A percentile compares a stretch with the other conserved stretches of the same genome.
phyloP scores from a whole-genome alignment of 2,329 filamentous ascomycete genomes.

The Zasmidium cellare region DNA sequence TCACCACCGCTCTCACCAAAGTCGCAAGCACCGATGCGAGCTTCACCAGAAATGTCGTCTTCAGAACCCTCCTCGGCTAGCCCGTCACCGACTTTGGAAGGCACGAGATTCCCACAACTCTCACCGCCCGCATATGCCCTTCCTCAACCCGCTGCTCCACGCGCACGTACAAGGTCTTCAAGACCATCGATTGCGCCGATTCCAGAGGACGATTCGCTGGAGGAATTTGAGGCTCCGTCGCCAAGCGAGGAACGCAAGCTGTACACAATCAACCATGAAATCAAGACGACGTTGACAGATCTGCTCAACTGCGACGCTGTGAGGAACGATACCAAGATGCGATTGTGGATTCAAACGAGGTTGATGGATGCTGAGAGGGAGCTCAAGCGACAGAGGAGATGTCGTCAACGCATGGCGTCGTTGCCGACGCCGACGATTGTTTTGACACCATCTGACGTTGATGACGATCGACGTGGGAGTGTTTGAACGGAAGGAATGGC shows the following conservation, averaged over 20 bases:
- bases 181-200: conserved; percentile 25
- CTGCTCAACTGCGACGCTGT: conserved; percentile 55
- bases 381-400: conserved; percentile 41
- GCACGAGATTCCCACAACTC: conserved; percentile 9
- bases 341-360: conserved; percentile 53
- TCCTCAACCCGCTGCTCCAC: conserved; percentile 8
- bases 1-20: conserved; percentile 30
- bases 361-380: conserved; percentile 57
- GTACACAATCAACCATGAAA: conserved; percentile 53
- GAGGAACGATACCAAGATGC: conserved; percentile 46
- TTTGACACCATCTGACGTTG: conserved; percentile 6
- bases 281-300: conserved; percentile 56
- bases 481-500: conserved; percentile 8
- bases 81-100: conserved; percentile 23
- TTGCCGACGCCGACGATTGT: conserved; percentile 20
- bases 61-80: conserved; percentile 25
- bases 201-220: conserved; percentile 21
- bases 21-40: conserved; percentile 14
- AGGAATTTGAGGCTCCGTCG: conserved; percentile 10
- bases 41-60: conserved; percentile 24
- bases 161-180: conserved; percentile 11
- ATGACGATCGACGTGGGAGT: conserved; percentile 27
- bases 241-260: conserved; percentile 37
- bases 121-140: conserved; percentile 35
- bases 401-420: conserved; percentile 13